phyloP scores from a whole-genome alignment of 108 stramenopile genomes.

The Mediolabrus comicus region DNA sequence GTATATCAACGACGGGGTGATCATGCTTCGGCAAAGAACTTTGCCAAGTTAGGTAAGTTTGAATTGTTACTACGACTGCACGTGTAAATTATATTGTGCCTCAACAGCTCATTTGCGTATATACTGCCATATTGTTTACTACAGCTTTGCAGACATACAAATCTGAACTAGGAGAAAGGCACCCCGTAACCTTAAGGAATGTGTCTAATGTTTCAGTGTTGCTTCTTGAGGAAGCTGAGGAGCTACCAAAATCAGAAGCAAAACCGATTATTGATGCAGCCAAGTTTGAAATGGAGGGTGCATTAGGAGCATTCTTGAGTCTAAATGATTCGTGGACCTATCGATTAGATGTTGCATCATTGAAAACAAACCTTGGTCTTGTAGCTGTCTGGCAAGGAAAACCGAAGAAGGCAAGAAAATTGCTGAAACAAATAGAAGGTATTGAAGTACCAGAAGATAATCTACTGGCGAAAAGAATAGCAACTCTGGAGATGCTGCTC shows the following conservation, averaged over 20 bases:
- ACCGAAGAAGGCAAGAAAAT: constrained; percentile 40
- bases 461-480: constrained; percentile 15
- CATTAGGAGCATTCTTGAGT: constrained; percentile 26
- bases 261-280: constrained; percentile 46
- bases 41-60: constrained; percentile 35
- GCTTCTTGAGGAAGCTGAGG: constrained; percentile 44
- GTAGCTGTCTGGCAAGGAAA: constrained; percentile 46
- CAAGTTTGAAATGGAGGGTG: constrained; percentile 42
- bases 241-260: constrained; percentile 13
- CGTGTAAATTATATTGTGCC: background rate
- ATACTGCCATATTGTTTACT: background rate
- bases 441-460: constrained; percentile 27
- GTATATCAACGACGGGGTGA: constrained; percentile 29
- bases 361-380: constrained; percentile 41
- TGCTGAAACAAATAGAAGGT: constrained; percentile 29
- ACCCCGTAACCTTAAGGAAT: constrained; percentile 34
- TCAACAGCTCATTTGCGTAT: background rate
- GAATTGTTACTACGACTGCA: background rate
- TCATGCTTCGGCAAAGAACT: constrained; percentile 38
- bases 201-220: constrained; percentile 37
- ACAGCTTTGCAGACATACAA: constrained; percentile 37
- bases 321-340: constrained; percentile 43
- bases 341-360: constrained; percentile 37
- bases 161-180: constrained; percentile 25
- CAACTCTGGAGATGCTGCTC: constrained; percentile 12